phyloP scores from a whole-genome alignment of 306 rosid genomes.

The Cyclanthera cordifolia region DNA sequence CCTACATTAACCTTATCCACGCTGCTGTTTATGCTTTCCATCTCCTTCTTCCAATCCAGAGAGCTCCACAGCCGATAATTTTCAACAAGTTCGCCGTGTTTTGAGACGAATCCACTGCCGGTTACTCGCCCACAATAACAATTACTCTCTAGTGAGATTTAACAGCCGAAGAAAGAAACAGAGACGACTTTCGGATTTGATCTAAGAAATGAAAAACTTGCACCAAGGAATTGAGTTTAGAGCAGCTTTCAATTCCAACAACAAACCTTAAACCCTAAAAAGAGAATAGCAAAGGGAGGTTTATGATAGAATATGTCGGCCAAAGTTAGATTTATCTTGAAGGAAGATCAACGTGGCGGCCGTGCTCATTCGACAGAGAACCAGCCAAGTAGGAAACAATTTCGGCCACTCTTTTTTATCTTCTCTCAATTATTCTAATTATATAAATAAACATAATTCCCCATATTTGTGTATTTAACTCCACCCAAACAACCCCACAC shows the following conservation, averaged over 20 bases:
- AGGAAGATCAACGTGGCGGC: conserved; percentile 88
- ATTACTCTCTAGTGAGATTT: conserved; percentile 1
- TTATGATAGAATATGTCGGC: conserved; percentile 77
- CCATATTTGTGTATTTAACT: no score
- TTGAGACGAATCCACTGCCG: neutral
- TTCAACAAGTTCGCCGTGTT: conserved; percentile 1
- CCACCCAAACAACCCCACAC: no score
- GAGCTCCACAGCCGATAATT: neutral
- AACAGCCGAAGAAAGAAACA: neutral
- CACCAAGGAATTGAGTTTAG: neutral
- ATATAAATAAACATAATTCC: no score
- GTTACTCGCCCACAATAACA: neutral
- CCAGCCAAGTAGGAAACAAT: conserved; percentile 73
- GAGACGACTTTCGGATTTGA: conserved; percentile 12
- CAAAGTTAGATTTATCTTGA: conserved; percentile 59
- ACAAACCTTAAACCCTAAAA: neutral
- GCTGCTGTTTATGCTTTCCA: conserved; percentile 54
- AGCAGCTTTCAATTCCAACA: neutral
- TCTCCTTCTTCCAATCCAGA: conserved; percentile 16
- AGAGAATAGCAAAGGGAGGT: no score
- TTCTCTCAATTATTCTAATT: neutral
- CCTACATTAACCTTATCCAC: conserved; percentile 82
- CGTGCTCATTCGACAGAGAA: conserved; percentile 44
- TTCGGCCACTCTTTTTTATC: conserved; percentile 10
- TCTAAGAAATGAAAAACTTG: conserved; percentile 13